phyloP scores from a whole-genome alignment of 2,329 filamentous ascomycete genomes.

The Pseudopithomyces maydicus region DNA sequence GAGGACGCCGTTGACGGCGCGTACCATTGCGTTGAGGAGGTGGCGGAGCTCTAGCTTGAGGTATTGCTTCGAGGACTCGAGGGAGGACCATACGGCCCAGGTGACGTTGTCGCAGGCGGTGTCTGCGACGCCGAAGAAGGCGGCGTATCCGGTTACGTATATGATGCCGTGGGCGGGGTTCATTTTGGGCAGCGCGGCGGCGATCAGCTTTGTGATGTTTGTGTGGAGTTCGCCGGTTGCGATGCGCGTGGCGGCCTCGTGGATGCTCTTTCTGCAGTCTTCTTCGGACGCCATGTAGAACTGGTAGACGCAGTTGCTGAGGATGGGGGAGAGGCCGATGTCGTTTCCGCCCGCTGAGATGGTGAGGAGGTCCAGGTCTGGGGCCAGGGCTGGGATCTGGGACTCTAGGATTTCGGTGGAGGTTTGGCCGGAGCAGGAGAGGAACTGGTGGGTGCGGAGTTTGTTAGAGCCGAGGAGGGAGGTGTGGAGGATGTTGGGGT shows the following conservation, averaged over 20 bases:
- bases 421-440: conserved; percentile 37
- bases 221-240: conserved; percentile 20
- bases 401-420: conserved; percentile 27
- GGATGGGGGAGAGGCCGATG: conserved; percentile 30
- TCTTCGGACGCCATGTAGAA: conserved; percentile 31
- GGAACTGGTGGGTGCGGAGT: conserved; percentile 29
- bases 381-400: conserved; percentile 25
- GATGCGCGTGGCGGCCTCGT: conserved; percentile 23
- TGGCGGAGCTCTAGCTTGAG: conserved; percentile 28
- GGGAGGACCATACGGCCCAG: conserved; percentile 34
- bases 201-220: conserved; percentile 25
- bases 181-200: conserved; percentile 27
- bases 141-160: conserved; percentile 36
- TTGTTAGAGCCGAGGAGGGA: conserved; percentile 15
- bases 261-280: conserved; percentile 28
- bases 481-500: conserved; percentile 31
- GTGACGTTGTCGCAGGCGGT: conserved; percentile 32
- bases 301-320: conserved; percentile 38
- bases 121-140: conserved; percentile 36
- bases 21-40: conserved; percentile 34
- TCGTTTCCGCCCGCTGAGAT: conserved; percentile 42
- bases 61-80: conserved; percentile 29
- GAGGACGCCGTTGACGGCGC: conserved; percentile 28
- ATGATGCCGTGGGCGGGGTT: conserved; percentile 27
- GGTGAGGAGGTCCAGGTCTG: conserved; percentile 32